A percentile compares a stretch with the other conserved stretches of the same genome.
These are phyloP conservation scores for Discostella pseudostelligera DNA, from an alignment of 108 stramenopile species.

Conservation along the genomic window DNA sequence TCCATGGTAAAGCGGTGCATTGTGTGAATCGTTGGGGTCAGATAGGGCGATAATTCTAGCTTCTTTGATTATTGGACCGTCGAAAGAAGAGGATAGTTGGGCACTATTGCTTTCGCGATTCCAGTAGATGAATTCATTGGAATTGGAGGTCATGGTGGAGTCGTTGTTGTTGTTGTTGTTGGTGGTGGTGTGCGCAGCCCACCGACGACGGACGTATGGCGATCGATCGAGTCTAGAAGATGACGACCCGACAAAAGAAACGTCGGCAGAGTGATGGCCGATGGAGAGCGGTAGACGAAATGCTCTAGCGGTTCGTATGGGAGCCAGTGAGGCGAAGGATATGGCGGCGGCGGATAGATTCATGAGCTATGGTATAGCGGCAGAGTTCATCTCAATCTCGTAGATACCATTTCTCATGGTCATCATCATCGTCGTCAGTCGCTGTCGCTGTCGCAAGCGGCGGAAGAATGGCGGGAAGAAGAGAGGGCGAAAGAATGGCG, in stretches of 20 bases:
- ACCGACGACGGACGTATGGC: not conserved
- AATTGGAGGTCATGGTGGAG: no score
- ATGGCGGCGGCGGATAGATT: slow-evolving; percentile 13
- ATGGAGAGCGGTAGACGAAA: slow-evolving; percentile 1
- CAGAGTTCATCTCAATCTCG: no score
- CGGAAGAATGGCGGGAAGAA: no score
- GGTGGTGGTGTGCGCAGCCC: no score
- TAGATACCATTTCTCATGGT: no score
- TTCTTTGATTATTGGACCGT: slow-evolving; percentile 44
- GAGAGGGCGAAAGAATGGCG: no score
- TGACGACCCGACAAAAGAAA: not conserved
- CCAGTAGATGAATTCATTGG: slow-evolving; percentile 31
- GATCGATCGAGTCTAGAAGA: not conserved
- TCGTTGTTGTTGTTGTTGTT: no score
- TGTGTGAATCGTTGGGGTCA: slow-evolving; percentile 57
- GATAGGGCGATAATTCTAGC: slow-evolving; percentile 65
- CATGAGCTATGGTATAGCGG: no score
- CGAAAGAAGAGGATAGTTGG: slow-evolving; percentile 8
- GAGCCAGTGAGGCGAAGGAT: slow-evolving; percentile 12
- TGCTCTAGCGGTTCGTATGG: slow-evolving; percentile 3
- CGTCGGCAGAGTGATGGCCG: not conserved
- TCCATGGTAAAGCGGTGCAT: slow-evolving; percentile 55
- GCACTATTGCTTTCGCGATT: slow-evolving; percentile 41
- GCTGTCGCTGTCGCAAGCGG: no score
- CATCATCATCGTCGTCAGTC: no score